Evolutionary conservation across 805 yeast genomes (phyloP).

Genomic region (Wickerhamiella alocasiicola): DNA sequence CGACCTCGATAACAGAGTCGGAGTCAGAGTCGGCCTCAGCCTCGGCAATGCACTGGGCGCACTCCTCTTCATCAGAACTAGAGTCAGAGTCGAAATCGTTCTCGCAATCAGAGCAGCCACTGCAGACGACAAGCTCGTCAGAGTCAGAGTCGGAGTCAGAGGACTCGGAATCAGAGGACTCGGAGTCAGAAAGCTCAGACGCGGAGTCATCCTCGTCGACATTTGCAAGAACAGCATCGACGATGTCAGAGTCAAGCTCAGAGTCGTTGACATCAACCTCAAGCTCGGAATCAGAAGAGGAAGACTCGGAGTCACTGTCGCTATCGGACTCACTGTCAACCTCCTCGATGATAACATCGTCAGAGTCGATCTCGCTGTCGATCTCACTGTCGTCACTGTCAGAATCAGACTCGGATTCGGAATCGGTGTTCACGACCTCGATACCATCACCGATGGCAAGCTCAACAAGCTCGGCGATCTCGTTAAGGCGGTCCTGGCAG

Average conservation of each 20-base stretch:
- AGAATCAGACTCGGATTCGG: conserved; percentile 11
- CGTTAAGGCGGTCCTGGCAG: conserved; percentile 18
- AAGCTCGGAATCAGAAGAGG: conserved; percentile 13
- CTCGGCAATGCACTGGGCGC: too few species aligned
- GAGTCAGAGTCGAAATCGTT: too few species aligned
- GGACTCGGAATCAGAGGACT: conserved; percentile 17
- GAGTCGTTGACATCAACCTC: conserved; percentile 15
- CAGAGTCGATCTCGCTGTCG: not conserved
- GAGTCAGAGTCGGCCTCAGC: conserved; percentile 18
- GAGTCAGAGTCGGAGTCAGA: conserved; percentile 14
- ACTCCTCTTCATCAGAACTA: conserved; percentile 3
- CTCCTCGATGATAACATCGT: not conserved
- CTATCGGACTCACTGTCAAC: conserved; percentile 6
- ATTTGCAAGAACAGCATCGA: conserved; percentile 17
- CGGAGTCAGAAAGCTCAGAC: conserved; percentile 11
- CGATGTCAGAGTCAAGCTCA: conserved; percentile 17
- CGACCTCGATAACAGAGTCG: conserved; percentile 17
- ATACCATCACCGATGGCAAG: conserved; percentile 16
- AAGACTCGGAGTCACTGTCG: conserved; percentile 11
- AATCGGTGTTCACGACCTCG: conserved; percentile 14
- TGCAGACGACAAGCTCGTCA: conserved; percentile 13
- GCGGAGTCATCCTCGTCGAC: conserved; percentile 16
- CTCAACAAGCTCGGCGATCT: conserved; percentile 21
- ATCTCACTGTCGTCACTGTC: conserved; percentile 13
- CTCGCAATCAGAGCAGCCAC: too few species aligned